Evolutionary conservation across 2,329 filamentous ascomycete species (phyloP), one percentile per base, ranked within the genome.

Genomic region (Juglanconis oblonga): DNA sequence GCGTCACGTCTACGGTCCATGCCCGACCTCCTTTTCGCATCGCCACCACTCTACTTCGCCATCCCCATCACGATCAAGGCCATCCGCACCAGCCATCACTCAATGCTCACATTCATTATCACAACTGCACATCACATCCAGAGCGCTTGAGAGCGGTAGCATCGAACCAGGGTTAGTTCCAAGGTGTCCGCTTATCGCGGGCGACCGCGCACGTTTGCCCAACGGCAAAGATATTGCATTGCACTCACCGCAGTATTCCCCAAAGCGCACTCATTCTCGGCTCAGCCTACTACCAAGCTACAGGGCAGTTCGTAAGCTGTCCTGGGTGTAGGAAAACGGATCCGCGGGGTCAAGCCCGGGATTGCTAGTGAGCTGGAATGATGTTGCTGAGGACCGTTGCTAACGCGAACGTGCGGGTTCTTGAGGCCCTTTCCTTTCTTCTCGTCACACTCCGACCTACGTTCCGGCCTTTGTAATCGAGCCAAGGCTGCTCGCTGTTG

Each of bases 81-180:
- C 14, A 45, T 6, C n/a, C 8, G 4, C 17, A 45, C 17, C 2
- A 17, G 14, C 17, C 42, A 45, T 45, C 42, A 5, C 8, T 4
- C 11, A 14, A 17, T 17, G 7, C 42, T 45, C 42, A 7, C 5
- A 7, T 45, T 9, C 14, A 6, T 7, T 7, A 5, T 17, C 42
- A 17, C 42, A 17, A 66, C 68, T 3, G 55, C 48, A 32, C 31
- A 58, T 2, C 61, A 69, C 42, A 68, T 42, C 7, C 47, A 51
- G 47, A 33, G 38, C 55, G 48, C 47, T 29, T 17, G 9, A 51
- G 47, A 5, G 31, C n/a, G 14, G 35, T 44, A 33, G 14, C 36
- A 36, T 24, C 48, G 35, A 42, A 44, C 47, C 55, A 54, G 52
- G 55, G 55, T 57, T 47, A 57, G 55, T 57, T 35, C 36, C 36